These are phyloP conservation scores for Talaromyces sp. DNA, from an alignment of 2,329 filamentous ascomycete species.

Conservation along the genomic window DNA sequence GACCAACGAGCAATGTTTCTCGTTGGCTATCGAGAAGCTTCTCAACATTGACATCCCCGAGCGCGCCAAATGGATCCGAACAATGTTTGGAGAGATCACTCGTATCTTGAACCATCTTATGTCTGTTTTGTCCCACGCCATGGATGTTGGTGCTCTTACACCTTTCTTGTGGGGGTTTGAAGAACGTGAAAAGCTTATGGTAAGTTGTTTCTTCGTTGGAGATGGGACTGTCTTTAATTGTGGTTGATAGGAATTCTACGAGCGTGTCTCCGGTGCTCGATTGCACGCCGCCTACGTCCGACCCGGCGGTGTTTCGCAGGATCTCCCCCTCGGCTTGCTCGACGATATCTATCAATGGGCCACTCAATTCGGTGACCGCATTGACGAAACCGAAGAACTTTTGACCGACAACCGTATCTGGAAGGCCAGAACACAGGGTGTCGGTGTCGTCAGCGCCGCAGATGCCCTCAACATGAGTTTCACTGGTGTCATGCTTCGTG, in stretches of 20 bases:
- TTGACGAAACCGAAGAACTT: slow-evolving; percentile 98
- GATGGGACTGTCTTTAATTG: background rate
- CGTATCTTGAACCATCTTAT: slow-evolving; percentile 95
- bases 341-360: slow-evolving; percentile 99
- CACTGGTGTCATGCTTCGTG: slow-evolving; percentile 95
- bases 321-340: slow-evolving; percentile 86
- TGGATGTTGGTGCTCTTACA: slow-evolving; percentile 97
- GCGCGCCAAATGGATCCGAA: slow-evolving; percentile 94
- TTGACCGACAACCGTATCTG: slow-evolving; percentile 99
- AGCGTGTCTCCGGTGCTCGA: slow-evolving; percentile 96
- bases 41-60: slow-evolving; percentile 95
- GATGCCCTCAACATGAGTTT: slow-evolving; percentile 98
- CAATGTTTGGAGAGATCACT: slow-evolving; percentile 92
- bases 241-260: slow-evolving; percentile 84
- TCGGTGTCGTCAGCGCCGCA: slow-evolving; percentile 85
- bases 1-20: slow-evolving; percentile 99
- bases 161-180: slow-evolving; percentile 99
- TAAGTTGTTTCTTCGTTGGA: slow-evolving; percentile 48
- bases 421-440: slow-evolving; percentile 86
- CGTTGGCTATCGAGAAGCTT: slow-evolving; percentile 94
- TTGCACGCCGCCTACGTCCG: slow-evolving; percentile 96
- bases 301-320: slow-evolving; percentile 93
- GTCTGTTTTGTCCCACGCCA: slow-evolving; percentile 94
- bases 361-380: slow-evolving; percentile 96
- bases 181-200: slow-evolving; percentile 99